Conservation (phyloP, 257 asterid genomes). For the Solanum sparsipilum region DNA sequence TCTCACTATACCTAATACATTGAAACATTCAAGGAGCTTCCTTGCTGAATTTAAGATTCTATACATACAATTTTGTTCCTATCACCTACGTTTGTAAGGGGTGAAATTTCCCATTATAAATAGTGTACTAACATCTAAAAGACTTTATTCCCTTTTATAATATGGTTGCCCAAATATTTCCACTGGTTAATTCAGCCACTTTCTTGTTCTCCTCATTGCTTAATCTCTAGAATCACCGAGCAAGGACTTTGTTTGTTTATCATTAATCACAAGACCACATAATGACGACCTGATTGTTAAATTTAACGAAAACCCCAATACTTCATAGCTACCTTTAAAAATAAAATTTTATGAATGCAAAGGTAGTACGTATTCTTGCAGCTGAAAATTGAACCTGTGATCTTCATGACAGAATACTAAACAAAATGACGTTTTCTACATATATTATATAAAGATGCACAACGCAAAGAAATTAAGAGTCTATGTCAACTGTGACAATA, state of each 20-base stretch:
- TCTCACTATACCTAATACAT: neutral
- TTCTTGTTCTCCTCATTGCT: neutral
- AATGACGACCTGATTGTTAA: neutral
- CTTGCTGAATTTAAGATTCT: neutral
- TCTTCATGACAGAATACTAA: no score
- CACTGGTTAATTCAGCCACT: neutral
- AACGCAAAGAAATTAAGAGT: no score
- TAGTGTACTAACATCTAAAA: neutral
- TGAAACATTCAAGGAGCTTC: neutral
- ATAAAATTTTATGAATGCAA: no score
- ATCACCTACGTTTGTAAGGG: neutral
- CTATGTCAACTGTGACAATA: no score
- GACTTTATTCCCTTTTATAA: neutral
- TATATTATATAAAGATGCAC: no score
- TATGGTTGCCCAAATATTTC: neutral
- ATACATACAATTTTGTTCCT: neutral
- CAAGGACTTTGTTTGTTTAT: no score
- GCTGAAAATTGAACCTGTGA: no score
- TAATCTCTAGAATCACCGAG: neutral
- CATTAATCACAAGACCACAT: neutral
- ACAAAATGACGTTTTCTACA: no score
- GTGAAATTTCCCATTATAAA: neutral
- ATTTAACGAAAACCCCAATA: neutral
- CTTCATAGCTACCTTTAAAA: no score
- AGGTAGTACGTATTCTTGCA: no score